Percentiles rank a stretch among this genome's conserved stretches.
Conservation (phyloP, 129 eudicot species). For the Artemisia tridentata region DNA sequence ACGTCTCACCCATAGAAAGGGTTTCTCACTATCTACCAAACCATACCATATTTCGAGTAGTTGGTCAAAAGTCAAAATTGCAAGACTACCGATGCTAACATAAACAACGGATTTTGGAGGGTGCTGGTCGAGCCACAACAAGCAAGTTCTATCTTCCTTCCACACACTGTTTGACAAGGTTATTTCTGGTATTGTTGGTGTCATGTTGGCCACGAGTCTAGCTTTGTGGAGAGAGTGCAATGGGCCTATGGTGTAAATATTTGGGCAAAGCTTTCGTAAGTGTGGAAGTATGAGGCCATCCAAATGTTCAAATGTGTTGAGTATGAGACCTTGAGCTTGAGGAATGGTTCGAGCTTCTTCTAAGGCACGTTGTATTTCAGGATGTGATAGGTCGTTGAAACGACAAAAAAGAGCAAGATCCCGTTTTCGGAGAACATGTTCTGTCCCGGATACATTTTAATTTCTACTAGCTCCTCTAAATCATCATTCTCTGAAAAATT, state of each 20-base stretch:
- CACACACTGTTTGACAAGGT: constrained; percentile 36
- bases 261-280: constrained; percentile 31
- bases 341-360: constrained; percentile 31
- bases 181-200: neutral
- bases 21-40: constrained; percentile 35
- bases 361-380: constrained; percentile 9
- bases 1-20: constrained; percentile 52
- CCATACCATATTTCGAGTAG: constrained; percentile 60
- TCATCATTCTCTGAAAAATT: constrained; percentile 29
- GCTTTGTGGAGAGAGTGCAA: constrained; percentile 31
- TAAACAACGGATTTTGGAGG: constrained; percentile 32
- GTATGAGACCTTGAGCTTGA: constrained; percentile 39
- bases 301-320: constrained; percentile 40
- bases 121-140: constrained; percentile 42
- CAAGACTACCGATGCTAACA: constrained; percentile 39
- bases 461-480: constrained; percentile 25
- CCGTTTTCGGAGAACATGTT: constrained; percentile 36
- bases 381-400: constrained; percentile 8
- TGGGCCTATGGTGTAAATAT: constrained; percentile 41
- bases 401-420: constrained; percentile 48
- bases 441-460: constrained; percentile 37
- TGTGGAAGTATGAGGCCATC: constrained; percentile 27
- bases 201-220: neutral
- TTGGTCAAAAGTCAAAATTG: constrained; percentile 35
- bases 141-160: constrained; percentile 49